phyloP scores from a whole-genome alignment of 2,329 filamentous ascomycete genomes.

The Nannizziopsis arthrosporioides region DNA sequence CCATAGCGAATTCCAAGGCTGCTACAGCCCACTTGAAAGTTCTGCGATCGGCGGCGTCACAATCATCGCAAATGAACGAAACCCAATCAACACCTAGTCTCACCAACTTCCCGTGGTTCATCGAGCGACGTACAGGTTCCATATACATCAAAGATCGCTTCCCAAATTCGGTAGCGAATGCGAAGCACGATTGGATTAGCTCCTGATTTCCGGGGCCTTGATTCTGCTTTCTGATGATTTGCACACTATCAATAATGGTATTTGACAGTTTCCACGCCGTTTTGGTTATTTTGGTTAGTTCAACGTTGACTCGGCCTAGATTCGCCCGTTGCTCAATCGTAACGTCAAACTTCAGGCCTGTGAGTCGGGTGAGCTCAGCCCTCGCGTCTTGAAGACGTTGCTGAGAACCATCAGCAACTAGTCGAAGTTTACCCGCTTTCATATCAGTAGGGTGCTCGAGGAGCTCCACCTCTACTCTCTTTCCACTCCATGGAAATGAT shows the following conservation, averaged over 20 bases:
- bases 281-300: conserved; percentile 86
- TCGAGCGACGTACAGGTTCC: conserved; percentile 85
- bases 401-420: conserved; percentile 81
- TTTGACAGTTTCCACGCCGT: conserved; percentile 95
- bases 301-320: conserved; percentile 77
- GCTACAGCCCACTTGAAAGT: conserved; percentile 96
- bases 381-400: conserved; percentile 68
- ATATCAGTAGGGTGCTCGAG: conserved; percentile 72
- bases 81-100: conserved; percentile 94
- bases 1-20: conserved; percentile 91
- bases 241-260: conserved; percentile 97
- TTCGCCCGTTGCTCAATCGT: conserved; percentile 89
- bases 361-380: conserved; percentile 60
- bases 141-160: conserved; percentile 90
- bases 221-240: conserved; percentile 79
- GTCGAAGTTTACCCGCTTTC: conserved; percentile 70
- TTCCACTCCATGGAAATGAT: conserved; percentile 68
- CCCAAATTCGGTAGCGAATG: conserved; percentile 97
- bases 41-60: conserved; percentile 81
- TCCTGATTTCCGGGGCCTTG: conserved; percentile 69
- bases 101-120: conserved; percentile 94
- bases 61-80: conserved; percentile 95
- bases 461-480: conserved; percentile 57
- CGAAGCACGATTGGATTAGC: conserved; percentile 92
- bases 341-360: conserved; percentile 75